phyloP scores from a whole-genome alignment of 352 stramenopile genomes.

The Plasmopara halstedii region DNA sequence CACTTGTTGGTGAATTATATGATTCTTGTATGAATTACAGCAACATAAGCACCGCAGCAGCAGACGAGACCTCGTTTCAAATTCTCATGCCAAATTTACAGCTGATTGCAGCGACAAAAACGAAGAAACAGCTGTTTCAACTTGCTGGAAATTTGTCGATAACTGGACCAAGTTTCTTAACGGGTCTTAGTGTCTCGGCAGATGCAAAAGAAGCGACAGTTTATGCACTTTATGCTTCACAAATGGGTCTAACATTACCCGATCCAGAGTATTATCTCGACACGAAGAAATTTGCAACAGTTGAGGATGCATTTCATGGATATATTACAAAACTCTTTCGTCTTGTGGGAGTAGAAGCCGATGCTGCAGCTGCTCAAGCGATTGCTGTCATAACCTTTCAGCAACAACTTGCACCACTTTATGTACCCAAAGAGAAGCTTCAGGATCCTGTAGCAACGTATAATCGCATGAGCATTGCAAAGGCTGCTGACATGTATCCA shows the following conservation, averaged over 20 bases:
- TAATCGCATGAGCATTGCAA: not conserved
- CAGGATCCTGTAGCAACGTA: not conserved
- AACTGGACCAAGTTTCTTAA: constrained; percentile 70
- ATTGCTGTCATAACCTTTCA: not conserved
- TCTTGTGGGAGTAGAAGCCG: not conserved
- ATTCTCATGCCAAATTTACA: constrained; percentile 30
- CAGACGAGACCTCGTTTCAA: constrained; percentile 12
- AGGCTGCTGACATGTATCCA: constrained; percentile 19
- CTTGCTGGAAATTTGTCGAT: constrained; percentile 47
- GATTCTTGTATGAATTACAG: constrained; percentile 60
- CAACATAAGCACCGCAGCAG: constrained; percentile 34
- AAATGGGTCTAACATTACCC: not conserved
- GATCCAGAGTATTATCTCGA: not conserved
- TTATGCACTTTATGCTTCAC: constrained; percentile 35
- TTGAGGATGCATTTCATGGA: not conserved
- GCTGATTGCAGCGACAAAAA: constrained; percentile 24
- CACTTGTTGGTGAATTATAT: constrained; percentile 47
- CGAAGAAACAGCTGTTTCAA: constrained; percentile 37
- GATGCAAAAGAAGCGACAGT: constrained; percentile 82
- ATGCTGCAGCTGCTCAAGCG: not conserved
- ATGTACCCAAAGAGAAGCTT: not conserved
- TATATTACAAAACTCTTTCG: not conserved
- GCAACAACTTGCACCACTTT: not conserved
- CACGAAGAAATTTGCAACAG: not conserved
- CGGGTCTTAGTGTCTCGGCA: constrained; percentile 50